Evolutionary conservation across 169 alveolate species (phyloP).

Genomic region (Plasmodium vivax): DNA sequence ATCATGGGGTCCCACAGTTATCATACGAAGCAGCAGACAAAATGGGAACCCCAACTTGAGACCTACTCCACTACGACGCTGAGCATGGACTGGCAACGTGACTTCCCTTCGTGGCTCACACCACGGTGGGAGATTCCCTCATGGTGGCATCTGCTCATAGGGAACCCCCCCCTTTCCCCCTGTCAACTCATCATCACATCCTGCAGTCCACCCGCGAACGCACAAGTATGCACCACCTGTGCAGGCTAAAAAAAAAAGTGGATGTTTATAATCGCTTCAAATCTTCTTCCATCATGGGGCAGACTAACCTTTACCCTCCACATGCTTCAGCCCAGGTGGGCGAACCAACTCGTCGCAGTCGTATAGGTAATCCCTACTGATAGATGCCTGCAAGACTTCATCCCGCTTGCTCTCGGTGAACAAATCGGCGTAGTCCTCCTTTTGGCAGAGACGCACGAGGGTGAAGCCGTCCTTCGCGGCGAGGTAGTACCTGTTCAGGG

Average conservation of each 20-base stretch:
- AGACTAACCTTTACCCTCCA: not conserved
- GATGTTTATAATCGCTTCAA: not conserved
- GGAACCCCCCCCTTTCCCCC: not conserved
- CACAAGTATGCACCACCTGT: not conserved
- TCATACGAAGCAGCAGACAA: not conserved
- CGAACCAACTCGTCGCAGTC: not conserved
- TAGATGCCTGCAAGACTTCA: not conserved
- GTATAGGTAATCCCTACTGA: conserved; percentile 22
- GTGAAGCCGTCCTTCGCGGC: conserved; percentile 11
- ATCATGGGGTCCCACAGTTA: not conserved
- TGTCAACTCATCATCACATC: not conserved
- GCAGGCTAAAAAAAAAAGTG: not conserved
- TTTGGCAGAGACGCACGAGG: not conserved
- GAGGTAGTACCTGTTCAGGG: conserved; percentile 1
- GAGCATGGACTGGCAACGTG: not conserved
- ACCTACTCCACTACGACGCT: not conserved
- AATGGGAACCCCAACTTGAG: not conserved
- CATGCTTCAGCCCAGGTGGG: not conserved
- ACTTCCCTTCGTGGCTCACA: not conserved
- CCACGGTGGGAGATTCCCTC: not conserved
- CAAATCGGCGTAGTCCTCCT: conserved; percentile 22
- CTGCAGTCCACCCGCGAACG: not conserved
- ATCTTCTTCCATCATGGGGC: not conserved
- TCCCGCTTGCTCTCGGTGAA: conserved; percentile 28
- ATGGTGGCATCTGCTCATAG: not conserved